Base-by-base conservation (phyloP, 1,284 basidiomycete species). In the Melampsora allii-populina region DNA sequence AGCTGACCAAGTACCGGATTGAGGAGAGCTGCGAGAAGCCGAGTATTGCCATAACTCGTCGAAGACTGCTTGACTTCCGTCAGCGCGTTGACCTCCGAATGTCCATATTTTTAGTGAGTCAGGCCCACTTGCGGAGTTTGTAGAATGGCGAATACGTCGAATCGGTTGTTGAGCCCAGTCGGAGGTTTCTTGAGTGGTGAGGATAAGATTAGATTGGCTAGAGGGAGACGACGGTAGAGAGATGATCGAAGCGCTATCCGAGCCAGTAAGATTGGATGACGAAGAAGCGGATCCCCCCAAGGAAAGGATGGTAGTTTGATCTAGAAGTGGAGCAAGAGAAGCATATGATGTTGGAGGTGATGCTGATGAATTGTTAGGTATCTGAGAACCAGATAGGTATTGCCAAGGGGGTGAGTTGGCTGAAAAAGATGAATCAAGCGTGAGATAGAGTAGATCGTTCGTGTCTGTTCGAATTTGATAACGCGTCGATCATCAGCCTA, bases 31-130 rank as follows among this genome's bases (percentile, higher is more conserved):
- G 9, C 42, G 42, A 10, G 60, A 46, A 50, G 68, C 48, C 27
- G 68, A 60, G 42, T 65, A 72, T 39, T 72, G 68, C 68, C 68
- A 72, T 59, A 72, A 39, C 42, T 72, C 68, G 24, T 72, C 24
- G 19, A 64, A 39, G 9, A 65, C 61, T 12, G 60, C 39, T 29
- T 63, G 61, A 63, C 68, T 72, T 1, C 68, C 68, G n/a, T 72
- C 68, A 21, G 29, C 45, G 21, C 31, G 60, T 50, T 72, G 68
- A 7, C 68, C 68, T 27, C 68, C 68, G 36, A 72, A 31, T 29
- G 50, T 50, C 68, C 68, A 72, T 3, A 65, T 42, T 33, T 61
- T 42, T 21, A 65, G 53, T 21, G 68, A 72, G 7, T 46, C 63
- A 14, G 68, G 36, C 45, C 21, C 53, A n/a, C 60, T 63, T 17